Base-by-base conservation (phyloP, 208 protist genomes). In the Entamoeba dispar region DNA sequence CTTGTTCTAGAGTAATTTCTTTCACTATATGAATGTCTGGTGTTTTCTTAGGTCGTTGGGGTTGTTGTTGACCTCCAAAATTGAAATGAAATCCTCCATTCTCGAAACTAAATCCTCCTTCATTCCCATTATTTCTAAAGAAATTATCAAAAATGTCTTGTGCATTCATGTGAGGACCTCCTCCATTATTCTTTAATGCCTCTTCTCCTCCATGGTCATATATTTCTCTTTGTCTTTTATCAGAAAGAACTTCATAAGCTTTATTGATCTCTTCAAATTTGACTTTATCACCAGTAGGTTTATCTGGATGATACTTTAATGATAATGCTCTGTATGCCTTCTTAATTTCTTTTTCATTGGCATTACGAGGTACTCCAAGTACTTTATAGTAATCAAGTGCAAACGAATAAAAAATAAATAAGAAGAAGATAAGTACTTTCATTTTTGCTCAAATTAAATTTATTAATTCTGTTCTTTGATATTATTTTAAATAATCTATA, bases 161-260 rank as follows among this genome's bases (percentile, higher is more conserved):
- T 10, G 61, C 61, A 77, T 77, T 77, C 61, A 34, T 77, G 19
- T 77, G 61, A 6, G 27, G 17, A 0, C n/a, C 27, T 38, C 61
- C 61, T 34, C 61, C 61, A 52, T 52, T 52, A 77, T 77, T 77
- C 19, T 93, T 73, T 31, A 93, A 61, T 14, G 50, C 92, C 34
- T 86, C 92, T 77, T 93, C 91, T 49, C 92, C 92, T 0, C 38
- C n/a, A 31, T 34, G 12, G 27, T 93, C 92, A 73, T 93, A 93
- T 10, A 93, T 73, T 50, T 12, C 31, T 15, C 92, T 3, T 34
- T 91, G 27, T 91, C 50, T 31, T 43, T 93, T 22, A 27, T 93
- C 57, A 5, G 92, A 93, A n/a, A 93, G 50, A 4, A 93, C 92
- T 93, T 93, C 92, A 93, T 93, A 91, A 49, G 92, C 92, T 4